Evolutionary conservation across 208 protist species (phyloP), one percentile per base, ranked within the genome.

Genomic region (Paratrypanosoma confusum): DNA sequence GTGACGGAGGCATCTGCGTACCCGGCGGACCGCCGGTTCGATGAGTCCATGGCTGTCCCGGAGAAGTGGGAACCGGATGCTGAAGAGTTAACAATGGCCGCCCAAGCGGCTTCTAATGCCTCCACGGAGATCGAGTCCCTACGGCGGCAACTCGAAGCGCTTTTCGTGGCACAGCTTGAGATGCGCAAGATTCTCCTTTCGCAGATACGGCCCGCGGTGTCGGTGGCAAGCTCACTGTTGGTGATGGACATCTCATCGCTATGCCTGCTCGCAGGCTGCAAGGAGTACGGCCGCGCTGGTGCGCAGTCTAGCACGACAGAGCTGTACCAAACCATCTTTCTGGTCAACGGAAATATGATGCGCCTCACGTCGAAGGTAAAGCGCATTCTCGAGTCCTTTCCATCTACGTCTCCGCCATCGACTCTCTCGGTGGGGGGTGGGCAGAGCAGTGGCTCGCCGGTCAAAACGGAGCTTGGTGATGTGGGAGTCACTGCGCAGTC

Each of bases 221-320:
- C 22, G 10, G 50, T 79, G 24, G 26, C 36, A 5, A 57, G 63
- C 16, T 41, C 50, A 0, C 55, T 60, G 17, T 54, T 91, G 20
- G 71, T 91, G 7, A 68, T 91, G 58, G 82, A 91, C 59, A 28
- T 54, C 11, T 62, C 67, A 14, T 57, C 71, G 1, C 41, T 91
- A 16, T 67, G 81, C 25, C 68, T 75, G 17, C 50, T 91, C 16
- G 40, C 68, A 26, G 68, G 47, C 21, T 57, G 54, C 21, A 27
- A 33, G 0, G 31, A 57, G 26, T 71, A 57, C 8, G 54, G 41
- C 4, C n/a, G n/a, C n/a, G n/a, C n/a, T n/a, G n/a, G n/a, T n/a
- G n/a, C n/a, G n/a, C n/a, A n/a, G n/a, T n/a, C n/a, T n/a, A n/a
- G n/a, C n/a, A n/a, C n/a, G n/a, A n/a, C n/a, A n/a, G 42, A 11